Percentiles rank a stretch among this genome's conserved stretches.
Conservation (phyloP, 306 rosid species). For the Rosa lucieae region DNA sequence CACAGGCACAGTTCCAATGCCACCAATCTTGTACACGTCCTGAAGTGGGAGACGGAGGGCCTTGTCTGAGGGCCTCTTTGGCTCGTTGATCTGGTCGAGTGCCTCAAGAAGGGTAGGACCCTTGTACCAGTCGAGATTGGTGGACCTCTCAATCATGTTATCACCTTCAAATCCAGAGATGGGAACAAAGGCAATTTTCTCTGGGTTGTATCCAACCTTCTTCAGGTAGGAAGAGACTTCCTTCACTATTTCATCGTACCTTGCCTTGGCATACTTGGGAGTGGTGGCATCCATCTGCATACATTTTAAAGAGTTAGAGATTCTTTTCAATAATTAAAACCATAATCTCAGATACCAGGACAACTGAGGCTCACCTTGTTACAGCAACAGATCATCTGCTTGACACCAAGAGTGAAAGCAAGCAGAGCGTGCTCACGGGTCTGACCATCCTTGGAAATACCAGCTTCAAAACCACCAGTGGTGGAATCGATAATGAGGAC, state of each 20-base stretch:
- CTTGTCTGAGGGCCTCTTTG: slow-evolving; percentile 44
- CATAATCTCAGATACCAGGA: background rate
- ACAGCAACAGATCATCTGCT: slow-evolving; percentile 42
- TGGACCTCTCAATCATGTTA: slow-evolving; percentile 45
- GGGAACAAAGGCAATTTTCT: slow-evolving; percentile 36
- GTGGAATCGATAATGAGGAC: slow-evolving; percentile 42
- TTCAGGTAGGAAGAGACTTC: slow-evolving; percentile 36
- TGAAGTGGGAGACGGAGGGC: slow-evolving; percentile 42
- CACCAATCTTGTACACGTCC: slow-evolving; percentile 45
- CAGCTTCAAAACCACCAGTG: slow-evolving; percentile 46
- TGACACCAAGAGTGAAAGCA: slow-evolving; percentile 42
- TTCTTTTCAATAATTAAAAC: background rate
- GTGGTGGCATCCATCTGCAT: slow-evolving; percentile 42
- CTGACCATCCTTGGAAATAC: slow-evolving; percentile 44
- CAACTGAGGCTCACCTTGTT: slow-evolving; percentile 24
- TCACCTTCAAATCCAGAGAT: slow-evolving; percentile 42
- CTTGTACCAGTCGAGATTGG: slow-evolving; percentile 45
- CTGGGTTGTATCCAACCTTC: slow-evolving; percentile 46
- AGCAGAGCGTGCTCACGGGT: slow-evolving; percentile 44
- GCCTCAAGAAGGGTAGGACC: slow-evolving; percentile 42
- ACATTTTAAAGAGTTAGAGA: background rate
- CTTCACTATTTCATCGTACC: slow-evolving; percentile 42
- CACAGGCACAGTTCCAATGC: slow-evolving; percentile 41
- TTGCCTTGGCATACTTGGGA: slow-evolving; percentile 40
- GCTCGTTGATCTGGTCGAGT: slow-evolving; percentile 35